These are phyloP conservation scores for Ustilago sp. DNA, from an alignment of 1,284 basidiomycete genomes.

Conservation along the genomic window DNA sequence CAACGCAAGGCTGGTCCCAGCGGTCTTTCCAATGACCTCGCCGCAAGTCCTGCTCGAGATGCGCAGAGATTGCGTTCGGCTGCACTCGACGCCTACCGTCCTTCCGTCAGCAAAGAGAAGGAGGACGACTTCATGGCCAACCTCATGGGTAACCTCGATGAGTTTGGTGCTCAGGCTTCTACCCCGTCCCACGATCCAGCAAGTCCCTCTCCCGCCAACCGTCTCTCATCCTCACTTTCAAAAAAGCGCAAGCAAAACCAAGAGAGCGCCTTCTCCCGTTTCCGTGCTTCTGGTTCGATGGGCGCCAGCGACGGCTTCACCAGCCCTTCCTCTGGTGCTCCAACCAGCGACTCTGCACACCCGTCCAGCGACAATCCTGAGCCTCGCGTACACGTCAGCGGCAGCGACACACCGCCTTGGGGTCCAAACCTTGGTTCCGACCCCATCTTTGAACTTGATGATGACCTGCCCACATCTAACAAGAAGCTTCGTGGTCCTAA, in stretches of 20 bases:
- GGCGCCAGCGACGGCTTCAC: conserved; percentile 43
- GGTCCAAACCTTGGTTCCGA: conserved; percentile 51
- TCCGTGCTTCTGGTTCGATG: conserved; percentile 30
- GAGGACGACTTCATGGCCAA: conserved; percentile 68
- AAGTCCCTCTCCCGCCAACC: conserved; percentile 39
- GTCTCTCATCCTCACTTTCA: conserved; percentile 29
- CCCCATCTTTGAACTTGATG: conserved; percentile 47
- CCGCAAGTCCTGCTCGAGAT: conserved; percentile 34
- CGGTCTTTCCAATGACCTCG: conserved; percentile 20
- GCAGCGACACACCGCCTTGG: conserved; percentile 65
- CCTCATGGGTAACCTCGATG: conserved; percentile 63
- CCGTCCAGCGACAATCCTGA: conserved; percentile 45
- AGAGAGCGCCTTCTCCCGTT: conserved; percentile 39
- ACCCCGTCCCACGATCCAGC: conserved; percentile 46
- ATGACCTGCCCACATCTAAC: conserved; percentile 33
- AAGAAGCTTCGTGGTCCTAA: conserved; percentile 53
- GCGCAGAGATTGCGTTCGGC: conserved; percentile 35
- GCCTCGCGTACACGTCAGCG: conserved; percentile 56
- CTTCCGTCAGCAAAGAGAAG: conserved; percentile 59
- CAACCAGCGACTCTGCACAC: conserved; percentile 46
- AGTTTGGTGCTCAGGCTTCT: conserved; percentile 37
- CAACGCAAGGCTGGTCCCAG: conserved; percentile 30
- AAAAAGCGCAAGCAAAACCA: conserved; percentile 49
- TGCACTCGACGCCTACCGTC: conserved; percentile 49
- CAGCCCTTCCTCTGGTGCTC: conserved; percentile 46